Evolutionary conservation across 2,329 filamentous ascomycete species (phyloP).

Genomic region (Beauveria australis): DNA sequence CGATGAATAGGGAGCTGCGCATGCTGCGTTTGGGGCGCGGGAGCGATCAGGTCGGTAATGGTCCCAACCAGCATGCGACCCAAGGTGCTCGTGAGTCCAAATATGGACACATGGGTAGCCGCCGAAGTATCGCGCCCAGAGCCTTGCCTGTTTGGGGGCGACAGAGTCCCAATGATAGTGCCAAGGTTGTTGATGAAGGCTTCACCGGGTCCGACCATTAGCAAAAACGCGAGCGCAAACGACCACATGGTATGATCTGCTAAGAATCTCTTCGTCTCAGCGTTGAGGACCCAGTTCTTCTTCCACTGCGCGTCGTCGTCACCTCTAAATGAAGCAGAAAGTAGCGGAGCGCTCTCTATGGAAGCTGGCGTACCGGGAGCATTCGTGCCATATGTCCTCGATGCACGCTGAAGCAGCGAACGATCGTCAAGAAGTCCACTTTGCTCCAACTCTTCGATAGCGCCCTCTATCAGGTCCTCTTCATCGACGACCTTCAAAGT

Average conservation of each 20-base stretch:
- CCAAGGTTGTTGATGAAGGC: constrained; percentile 97
- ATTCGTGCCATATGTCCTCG: constrained; percentile 55
- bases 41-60: constrained; percentile 79
- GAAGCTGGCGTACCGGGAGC: constrained; percentile 29
- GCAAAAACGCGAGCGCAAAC: constrained; percentile 81
- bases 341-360: constrained; percentile 34
- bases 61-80: constrained; percentile 84
- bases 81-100: constrained; percentile 84
- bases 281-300: constrained; percentile 87
- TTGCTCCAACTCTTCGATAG: constrained; percentile 81
- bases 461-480: constrained; percentile 79
- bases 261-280: constrained; percentile 79
- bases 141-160: constrained; percentile 44
- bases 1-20: constrained; percentile 33
- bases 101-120: constrained; percentile 85
- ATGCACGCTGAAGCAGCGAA: constrained; percentile 55
- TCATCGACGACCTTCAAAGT: constrained; percentile 74
- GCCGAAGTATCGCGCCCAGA: constrained; percentile 47
- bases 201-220: constrained; percentile 91
- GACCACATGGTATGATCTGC: constrained; percentile 93
- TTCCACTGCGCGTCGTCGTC: constrained; percentile 52
- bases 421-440: constrained; percentile 75
- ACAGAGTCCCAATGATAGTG: constrained; percentile 82
- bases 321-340: constrained; percentile 29
- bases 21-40: constrained; percentile 52